Conservation (phyloP, 2,329 filamentous ascomycete genomes). For the Arthrobotrys musiformis region DNA sequence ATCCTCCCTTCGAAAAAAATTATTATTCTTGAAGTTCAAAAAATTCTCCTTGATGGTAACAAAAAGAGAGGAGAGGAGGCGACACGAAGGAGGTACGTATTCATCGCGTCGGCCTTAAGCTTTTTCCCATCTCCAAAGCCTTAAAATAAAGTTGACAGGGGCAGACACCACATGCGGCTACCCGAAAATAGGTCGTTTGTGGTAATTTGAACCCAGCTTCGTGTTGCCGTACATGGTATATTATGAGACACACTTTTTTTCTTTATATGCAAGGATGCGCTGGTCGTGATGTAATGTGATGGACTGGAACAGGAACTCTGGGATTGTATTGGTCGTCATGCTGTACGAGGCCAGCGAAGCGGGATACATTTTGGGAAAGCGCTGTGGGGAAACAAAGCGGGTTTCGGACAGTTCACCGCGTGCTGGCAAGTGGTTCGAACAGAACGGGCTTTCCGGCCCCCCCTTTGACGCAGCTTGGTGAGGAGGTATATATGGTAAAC, state of each 20-base stretch:
- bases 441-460: background rate
- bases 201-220: background rate
- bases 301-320: background rate
- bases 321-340: background rate
- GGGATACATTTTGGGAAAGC: background rate
- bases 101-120: too few relatives aligned
- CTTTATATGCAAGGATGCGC: conserved; percentile 16
- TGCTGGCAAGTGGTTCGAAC: background rate
- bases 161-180: background rate
- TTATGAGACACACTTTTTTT: background rate
- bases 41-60: too few relatives aligned
- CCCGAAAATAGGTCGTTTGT: background rate
- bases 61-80: too few relatives aligned
- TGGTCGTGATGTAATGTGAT: conserved; percentile 27
- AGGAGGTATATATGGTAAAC: background rate
- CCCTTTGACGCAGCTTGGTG: background rate
- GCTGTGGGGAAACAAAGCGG: background rate
- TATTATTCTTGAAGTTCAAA: too few relatives aligned
- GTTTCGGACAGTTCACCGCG: background rate
- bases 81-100: too few relatives aligned
- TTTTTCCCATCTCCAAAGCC: too few relatives aligned
- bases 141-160: background rate
- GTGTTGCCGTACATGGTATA: background rate
- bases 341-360: background rate
- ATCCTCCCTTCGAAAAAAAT: too few relatives aligned